These are phyloP conservation scores for Artemisia argyi DNA, from an alignment of 129 eudicot species.

Conservation along the genomic window DNA sequence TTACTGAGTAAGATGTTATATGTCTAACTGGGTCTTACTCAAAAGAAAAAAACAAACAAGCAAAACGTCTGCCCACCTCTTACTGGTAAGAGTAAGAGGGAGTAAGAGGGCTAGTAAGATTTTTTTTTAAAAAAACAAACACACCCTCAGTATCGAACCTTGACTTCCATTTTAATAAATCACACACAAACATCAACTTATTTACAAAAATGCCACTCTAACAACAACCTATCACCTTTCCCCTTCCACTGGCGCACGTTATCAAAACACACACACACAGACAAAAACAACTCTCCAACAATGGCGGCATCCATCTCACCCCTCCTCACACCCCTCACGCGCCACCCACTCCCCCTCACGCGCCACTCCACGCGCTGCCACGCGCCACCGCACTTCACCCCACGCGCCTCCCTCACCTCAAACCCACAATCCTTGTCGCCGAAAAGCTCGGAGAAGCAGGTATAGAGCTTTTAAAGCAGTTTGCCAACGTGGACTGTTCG, in stretches of 20 bases:
- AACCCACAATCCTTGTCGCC: constrained; percentile 88
- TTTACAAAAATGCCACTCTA: background rate
- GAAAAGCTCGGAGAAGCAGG: constrained; percentile 97
- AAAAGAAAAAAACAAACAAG: too few species aligned
- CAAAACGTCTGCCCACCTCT: too few species aligned
- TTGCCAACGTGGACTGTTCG: constrained; percentile 89
- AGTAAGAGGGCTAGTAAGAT: too few species aligned
- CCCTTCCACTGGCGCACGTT: too few species aligned
- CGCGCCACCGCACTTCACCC: constrained; percentile 25
- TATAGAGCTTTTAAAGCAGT: constrained; percentile 52
- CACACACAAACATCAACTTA: background rate
- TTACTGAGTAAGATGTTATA: too few species aligned
- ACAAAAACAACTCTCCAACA: background rate
- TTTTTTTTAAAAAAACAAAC: too few species aligned
- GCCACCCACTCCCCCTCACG: background rate
- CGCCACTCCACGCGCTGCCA: constrained; percentile 26
- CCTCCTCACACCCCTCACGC: background rate
- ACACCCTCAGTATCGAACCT: too few species aligned
- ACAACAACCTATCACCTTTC: background rate
- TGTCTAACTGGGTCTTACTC: too few species aligned
- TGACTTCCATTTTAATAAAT: too few species aligned
- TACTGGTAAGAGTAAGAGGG: too few species aligned
- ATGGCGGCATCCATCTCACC: background rate
- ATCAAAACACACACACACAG: background rate
- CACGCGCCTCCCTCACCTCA: constrained; percentile 34